Conservation (phyloP, 1,139 yeast species). For the Sugiyamaella pinicola region DNA sequence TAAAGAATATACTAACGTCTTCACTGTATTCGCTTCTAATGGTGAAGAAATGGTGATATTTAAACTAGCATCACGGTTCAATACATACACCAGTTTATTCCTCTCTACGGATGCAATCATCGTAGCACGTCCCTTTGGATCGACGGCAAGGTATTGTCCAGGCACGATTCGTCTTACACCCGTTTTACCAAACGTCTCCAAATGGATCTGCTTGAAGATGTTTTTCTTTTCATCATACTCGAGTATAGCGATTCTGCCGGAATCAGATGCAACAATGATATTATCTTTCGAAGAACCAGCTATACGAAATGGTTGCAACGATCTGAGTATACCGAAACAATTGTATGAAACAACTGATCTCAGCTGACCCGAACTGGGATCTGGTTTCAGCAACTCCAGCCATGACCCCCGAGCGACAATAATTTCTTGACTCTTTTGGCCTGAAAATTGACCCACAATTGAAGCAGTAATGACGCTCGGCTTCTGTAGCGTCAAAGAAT, state of each 20-base stretch:
- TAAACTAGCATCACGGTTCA: conserved; percentile 51
- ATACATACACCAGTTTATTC: conserved; percentile 65
- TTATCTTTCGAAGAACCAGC: conserved; percentile 59
- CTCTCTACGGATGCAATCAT: conserved; percentile 73
- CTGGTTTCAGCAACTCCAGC: conserved; percentile 56
- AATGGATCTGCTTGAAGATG: conserved; percentile 53
- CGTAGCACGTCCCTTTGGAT: conserved; percentile 71
- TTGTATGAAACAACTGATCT: conserved; percentile 49
- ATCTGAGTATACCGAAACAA: conserved; percentile 62
- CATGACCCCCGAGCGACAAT: conserved; percentile 58
- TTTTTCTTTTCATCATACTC: conserved; percentile 49
- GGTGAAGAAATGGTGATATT: conserved; percentile 68
- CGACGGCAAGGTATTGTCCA: conserved; percentile 73
- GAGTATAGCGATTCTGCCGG: conserved; percentile 69
- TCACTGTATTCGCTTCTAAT: conserved; percentile 61
- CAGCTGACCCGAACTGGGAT: conserved; percentile 59
- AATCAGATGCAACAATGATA: conserved; percentile 74
- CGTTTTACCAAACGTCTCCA: conserved; percentile 72
- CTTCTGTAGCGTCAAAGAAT: conserved; percentile 64
- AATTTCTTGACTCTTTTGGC: conserved; percentile 61
- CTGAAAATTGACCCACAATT: conserved; percentile 69
- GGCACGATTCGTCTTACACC: conserved; percentile 78
- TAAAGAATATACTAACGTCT: conserved; percentile 56
- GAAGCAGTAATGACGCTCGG: conserved; percentile 58
- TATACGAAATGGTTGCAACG: conserved; percentile 53